phyloP scores from a whole-genome alignment of 2,329 filamentous ascomycete species.

The Periglandula ipomoeae region DNA sequence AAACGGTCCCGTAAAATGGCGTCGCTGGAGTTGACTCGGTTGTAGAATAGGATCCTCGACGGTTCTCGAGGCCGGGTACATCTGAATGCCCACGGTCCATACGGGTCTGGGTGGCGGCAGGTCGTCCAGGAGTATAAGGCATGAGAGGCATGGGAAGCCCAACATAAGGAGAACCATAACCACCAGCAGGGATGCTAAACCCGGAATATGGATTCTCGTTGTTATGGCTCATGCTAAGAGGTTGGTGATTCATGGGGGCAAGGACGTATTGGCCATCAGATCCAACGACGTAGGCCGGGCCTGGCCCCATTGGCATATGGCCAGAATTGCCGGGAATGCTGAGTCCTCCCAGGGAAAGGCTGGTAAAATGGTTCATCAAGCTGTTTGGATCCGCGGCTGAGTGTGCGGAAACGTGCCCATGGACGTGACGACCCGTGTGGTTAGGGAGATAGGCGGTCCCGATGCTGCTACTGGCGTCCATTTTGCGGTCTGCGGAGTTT shows the following conservation, averaged over 20 bases:
- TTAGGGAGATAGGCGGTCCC: slow-evolving; percentile 22
- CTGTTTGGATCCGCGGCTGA: slow-evolving; percentile 20
- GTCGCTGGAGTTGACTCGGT: slow-evolving; percentile 58
- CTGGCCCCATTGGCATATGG: slow-evolving; percentile 24
- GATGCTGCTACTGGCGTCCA: slow-evolving; percentile 26
- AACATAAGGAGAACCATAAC: slow-evolving; percentile 28
- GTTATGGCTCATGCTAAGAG: slow-evolving; percentile 25
- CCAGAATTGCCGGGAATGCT: slow-evolving; percentile 21
- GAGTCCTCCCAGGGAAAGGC: slow-evolving; percentile 28
- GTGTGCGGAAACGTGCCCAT: slow-evolving; percentile 20
- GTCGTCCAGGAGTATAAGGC: slow-evolving; percentile 45
- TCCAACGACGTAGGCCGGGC: slow-evolving; percentile 27
- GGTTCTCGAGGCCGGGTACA: slow-evolving; percentile 54
- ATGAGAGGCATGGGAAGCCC: slow-evolving; percentile 30
- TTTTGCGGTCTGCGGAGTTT: slow-evolving; percentile 18
- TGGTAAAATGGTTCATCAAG: slow-evolving; percentile 26
- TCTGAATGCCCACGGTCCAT: slow-evolving; percentile 40
- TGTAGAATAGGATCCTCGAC: slow-evolving; percentile 58
- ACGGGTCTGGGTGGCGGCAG: slow-evolving; percentile 34
- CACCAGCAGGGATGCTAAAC: slow-evolving; percentile 22
- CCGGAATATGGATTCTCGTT: slow-evolving; percentile 24
- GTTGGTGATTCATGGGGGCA: slow-evolving; percentile 25
- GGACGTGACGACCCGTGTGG: slow-evolving; percentile 20
- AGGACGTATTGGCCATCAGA: slow-evolving; percentile 31
- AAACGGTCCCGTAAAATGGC: slow-evolving; percentile 51